Conservation (phyloP, 768 basidiomycete genomes). For the Tephrocybe rancida region DNA sequence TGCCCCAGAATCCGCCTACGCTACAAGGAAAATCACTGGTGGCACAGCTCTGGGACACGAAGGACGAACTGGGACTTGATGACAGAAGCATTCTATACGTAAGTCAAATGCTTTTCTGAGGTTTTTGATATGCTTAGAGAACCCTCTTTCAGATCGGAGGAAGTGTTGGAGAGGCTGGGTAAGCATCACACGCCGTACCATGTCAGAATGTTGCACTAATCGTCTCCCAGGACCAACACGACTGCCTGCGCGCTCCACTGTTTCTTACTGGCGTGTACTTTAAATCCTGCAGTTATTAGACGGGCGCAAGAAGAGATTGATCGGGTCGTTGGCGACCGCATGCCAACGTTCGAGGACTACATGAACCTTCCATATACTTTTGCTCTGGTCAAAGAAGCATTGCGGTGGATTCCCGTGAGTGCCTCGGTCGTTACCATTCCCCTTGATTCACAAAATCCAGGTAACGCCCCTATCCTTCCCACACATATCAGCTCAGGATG, state of each 20-base stretch:
- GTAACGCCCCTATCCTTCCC: conserved; percentile 8
- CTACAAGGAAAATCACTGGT: conserved; percentile 2
- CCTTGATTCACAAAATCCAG: neutral
- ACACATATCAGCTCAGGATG: conserved; percentile 2
- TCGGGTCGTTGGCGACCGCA: neutral
- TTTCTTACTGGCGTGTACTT: conserved; percentile 5
- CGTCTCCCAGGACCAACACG: conserved; percentile 1
- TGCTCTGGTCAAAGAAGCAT: conserved; percentile 4
- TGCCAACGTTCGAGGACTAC: conserved; percentile 6
- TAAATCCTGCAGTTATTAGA: neutral
- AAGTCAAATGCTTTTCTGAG: neutral
- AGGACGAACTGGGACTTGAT: conserved; percentile 1
- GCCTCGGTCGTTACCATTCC: neutral
- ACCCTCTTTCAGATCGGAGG: neutral
- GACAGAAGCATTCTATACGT: conserved; percentile 7
- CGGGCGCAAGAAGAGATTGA: conserved; percentile 5
- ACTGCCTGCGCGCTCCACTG: conserved; percentile 6
- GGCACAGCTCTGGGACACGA: conserved; percentile 1
- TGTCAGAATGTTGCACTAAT: neutral
- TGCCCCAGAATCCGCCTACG: neutral
- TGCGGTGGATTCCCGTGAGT: conserved; percentile 8
- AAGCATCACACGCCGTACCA: neutral
- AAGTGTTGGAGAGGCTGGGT: conserved; percentile 9
- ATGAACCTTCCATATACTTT: conserved; percentile 1
- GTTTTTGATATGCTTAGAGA: neutral